Conservation (phyloP, 2,329 filamentous ascomycete species). For the Penicillium freii region DNA sequence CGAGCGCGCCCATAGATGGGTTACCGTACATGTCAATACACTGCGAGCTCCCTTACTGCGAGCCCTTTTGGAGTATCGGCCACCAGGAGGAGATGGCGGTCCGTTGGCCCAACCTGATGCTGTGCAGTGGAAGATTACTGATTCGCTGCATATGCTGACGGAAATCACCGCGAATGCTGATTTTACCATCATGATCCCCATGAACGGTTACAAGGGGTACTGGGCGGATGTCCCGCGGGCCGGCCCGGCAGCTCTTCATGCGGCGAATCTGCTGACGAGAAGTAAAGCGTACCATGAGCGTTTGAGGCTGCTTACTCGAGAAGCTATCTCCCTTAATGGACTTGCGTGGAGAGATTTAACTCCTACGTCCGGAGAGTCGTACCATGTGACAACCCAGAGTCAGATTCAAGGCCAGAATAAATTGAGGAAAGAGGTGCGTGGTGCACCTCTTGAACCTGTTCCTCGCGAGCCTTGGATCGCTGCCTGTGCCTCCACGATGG, state of each 20-base stretch:
- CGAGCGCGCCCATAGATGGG: constrained; percentile 25
- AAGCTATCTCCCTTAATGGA: not conserved
- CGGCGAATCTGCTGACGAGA: not conserved
- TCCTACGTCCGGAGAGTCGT: not conserved
- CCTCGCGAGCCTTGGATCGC: constrained; percentile 23
- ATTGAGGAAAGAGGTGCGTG: constrained; percentile 15
- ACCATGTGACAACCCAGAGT: not conserved
- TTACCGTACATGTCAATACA: constrained; percentile 15
- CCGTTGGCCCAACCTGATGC: constrained; percentile 3
- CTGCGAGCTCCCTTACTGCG: constrained; percentile 16
- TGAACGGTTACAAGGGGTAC: constrained; percentile 27
- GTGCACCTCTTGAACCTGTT: constrained; percentile 7
- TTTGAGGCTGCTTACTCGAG: constrained; percentile 11
- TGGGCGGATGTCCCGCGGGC: not conserved
- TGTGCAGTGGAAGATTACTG: constrained; percentile 16
- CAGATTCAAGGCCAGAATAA: constrained; percentile 14
- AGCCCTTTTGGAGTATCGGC: constrained; percentile 5
- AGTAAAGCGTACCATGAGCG: constrained; percentile 6
- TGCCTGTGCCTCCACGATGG: not conserved
- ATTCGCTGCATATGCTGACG: constrained; percentile 15
- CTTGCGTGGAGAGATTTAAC: not conserved
- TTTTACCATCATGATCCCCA: constrained; percentile 24
- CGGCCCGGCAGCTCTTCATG: not conserved
- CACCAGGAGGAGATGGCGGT: not conserved
- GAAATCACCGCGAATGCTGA: constrained; percentile 19